A percentile compares a stretch with the other conserved stretches of the same genome.
Conservation (phyloP, 441 rosid genomes). For the Populus hybrid region DNA sequence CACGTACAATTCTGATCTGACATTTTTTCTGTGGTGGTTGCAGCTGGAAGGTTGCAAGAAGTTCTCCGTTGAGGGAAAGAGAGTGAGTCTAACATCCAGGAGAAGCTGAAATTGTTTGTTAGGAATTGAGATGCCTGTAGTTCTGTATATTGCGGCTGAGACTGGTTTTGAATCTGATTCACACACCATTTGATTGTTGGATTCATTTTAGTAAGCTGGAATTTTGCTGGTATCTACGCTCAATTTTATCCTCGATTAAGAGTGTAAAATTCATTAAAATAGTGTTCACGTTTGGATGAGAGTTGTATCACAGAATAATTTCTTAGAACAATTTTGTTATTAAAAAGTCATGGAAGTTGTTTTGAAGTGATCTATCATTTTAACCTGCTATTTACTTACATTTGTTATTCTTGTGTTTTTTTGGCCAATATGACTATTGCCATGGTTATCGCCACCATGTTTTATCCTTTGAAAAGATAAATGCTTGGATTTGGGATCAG, state of each 20-base stretch:
- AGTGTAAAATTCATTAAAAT: background rate
- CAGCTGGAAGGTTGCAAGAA: background rate
- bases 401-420: background rate
- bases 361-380: background rate
- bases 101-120: background rate
- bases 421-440: background rate
- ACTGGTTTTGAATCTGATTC: background rate
- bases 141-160: background rate
- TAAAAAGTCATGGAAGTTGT: background rate
- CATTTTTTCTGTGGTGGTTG: background rate
- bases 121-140: background rate
- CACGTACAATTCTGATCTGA: background rate
- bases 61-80: background rate
- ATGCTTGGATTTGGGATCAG: background rate
- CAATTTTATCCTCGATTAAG: background rate
- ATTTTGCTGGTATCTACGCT: background rate
- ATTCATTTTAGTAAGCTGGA: background rate
- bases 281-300: background rate
- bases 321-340: background rate
- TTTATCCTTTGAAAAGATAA: background rate
- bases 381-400: background rate
- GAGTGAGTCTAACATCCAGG: background rate
- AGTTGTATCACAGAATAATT: background rate
- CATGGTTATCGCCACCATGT: background rate
- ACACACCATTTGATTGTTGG: conserved; percentile 6